Base-by-base conservation (phyloP, 768 basidiomycete genomes). In the Boletus pseudo-olivaceus region DNA sequence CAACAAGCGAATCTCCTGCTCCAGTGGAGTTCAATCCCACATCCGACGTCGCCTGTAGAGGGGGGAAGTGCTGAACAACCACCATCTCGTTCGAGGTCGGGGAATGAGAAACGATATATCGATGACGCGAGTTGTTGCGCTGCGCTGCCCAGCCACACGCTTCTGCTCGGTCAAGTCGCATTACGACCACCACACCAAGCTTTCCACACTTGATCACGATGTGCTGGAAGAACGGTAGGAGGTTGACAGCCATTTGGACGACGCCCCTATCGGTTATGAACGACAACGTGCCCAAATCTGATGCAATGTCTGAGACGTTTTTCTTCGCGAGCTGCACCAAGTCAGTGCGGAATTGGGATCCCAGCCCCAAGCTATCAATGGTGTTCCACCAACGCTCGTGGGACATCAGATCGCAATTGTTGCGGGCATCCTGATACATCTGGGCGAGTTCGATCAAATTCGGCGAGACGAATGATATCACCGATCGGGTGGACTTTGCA, bases 1-100 rank as follows among this genome's bases (percentile, higher is more conserved):
- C 95, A 1, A 90, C 93, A 26, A 97, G 80, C 4, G 90, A 87
- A 71, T 98, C 95, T 0, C 95, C 95, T 1, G 91, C 94, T 1
- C 96, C 96, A 0, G 95, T 98, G 9, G 92, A 90, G 60, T 87
- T 94, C 20, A 86, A 72, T 10, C 75, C 62, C 26, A 67, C 62
- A 15, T 67, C 65, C 4, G 55, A 63, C 10, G 80, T 71, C 15
- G 74, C 57, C 1, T 69, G 65, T 17, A 79, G 60, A 8, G 90
- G 77, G 11, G 90, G 82, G 67, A 88, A 93, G 66, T 94, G 88
- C 39, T 84, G 83, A 30, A 95, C 44, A 7, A 90, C 77, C 8
- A 92, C 65, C 5, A 79, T 70, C 53, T 82, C 79, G 8, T 68
- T 67, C 15, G 75, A 73, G 4, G 65, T 67, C 23, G 71, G 70